Base-by-base conservation (phyloP, 2,329 filamentous ascomycete genomes). In the Malbranchea zuffiana region DNA sequence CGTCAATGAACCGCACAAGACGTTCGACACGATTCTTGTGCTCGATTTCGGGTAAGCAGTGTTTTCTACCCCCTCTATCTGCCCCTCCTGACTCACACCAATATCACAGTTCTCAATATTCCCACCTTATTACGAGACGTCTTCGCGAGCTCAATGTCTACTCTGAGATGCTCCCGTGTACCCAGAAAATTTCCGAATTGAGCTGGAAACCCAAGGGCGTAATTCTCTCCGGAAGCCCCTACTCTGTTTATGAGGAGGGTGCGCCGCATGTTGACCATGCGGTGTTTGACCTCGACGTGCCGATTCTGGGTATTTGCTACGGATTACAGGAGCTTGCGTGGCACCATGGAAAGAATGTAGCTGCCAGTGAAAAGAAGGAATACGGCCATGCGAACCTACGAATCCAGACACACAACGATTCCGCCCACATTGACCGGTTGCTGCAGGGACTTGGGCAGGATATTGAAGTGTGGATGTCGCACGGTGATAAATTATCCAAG, bases 121-220 rank as follows among this genome's bases (percentile, higher is more conserved):
- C 38, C 27, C 38, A 40, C 35, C 23, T 42, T 15, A 42, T 42
- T 20, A 42, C 32, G 18, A 17, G 40, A 27, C 30, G 40, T 12
- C 28, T 35, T 26, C 19, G 85, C 49, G 75, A 81, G 50, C 72
- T 92, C 61, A 80, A 80, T 65, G 73, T 92, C 57, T 94, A 82
- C 67, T 77, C 77, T 44, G 86, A 94, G 66, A 81, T 93, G 78
- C 75, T 92, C 28, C 82, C 82, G 15, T 93, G 86, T 40, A 92
- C 80, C 30, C 78, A 81, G 51, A 88, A 88, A 67, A 62, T 92
- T 15, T 66, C 74, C 5, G 82, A 90, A 39, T 71, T 94, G 21
- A 56, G 68, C 31, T 93, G 74, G 68, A 85, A 77, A 55, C 88
- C 88, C 13, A 82, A 80, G 55, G 88, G 87, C 48, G 77, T 96